Conservation (phyloP, 2,329 filamentous ascomycete genomes). For the Sphaceloma murrayae region DNA sequence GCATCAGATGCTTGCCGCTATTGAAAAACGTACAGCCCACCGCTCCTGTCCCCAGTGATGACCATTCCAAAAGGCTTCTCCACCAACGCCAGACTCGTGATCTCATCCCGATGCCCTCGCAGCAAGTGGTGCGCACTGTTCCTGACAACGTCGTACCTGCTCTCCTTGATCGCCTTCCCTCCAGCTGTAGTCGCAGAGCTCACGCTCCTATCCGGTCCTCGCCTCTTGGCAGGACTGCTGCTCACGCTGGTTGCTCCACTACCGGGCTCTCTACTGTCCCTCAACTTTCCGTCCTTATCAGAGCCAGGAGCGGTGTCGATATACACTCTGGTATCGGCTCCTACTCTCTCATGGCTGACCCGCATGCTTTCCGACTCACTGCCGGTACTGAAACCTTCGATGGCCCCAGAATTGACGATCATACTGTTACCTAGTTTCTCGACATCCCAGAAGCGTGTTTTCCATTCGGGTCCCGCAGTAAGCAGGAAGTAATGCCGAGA, state of each 20-base stretch:
- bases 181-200: conserved; percentile 16
- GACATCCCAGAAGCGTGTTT: conserved; percentile 89
- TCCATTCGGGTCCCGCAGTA: conserved; percentile 80
- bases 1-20: conserved; percentile 28
- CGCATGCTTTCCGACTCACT: conserved; percentile 60
- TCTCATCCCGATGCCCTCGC: conserved; percentile 75
- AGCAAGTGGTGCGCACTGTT: conserved; percentile 83
- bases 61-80: conserved; percentile 90
- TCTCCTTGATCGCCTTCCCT: conserved; percentile 37
- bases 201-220: conserved; percentile 14
- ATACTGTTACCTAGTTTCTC: conserved; percentile 65
- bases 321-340: conserved; percentile 34
- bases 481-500: conserved; percentile 72
- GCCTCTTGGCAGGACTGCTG: conserved; percentile 30
- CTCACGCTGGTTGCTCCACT: not conserved
- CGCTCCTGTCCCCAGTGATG: conserved; percentile 77
- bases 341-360: conserved; percentile 46
- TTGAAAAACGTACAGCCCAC: conserved; percentile 77
- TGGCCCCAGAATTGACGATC: conserved; percentile 67
- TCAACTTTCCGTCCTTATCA: conserved; percentile 17
- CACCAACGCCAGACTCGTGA: conserved; percentile 79
- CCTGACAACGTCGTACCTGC: conserved; percentile 74
- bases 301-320: conserved; percentile 27
- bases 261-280: conserved; percentile 23
- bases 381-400: conserved; percentile 20